Percentiles rank a stretch among this genome's conserved stretches.
phyloP scores from a whole-genome alignment of 805 yeast genomes.

The Nakazawaea holstii region DNA sequence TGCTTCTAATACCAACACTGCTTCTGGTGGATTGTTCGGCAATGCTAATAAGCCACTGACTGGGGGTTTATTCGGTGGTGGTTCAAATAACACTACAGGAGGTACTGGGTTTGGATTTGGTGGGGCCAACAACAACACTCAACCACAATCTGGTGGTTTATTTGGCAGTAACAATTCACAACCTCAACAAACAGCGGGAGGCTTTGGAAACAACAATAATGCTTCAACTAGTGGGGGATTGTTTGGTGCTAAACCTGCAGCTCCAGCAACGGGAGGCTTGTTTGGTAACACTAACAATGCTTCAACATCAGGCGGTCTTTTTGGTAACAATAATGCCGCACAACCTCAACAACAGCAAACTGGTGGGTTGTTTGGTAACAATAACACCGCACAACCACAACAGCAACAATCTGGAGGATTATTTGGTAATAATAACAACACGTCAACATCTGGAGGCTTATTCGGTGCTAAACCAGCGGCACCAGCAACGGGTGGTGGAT shows the following conservation, averaged over 20 bases:
- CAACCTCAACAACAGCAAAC: conserved; percentile 4
- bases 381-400: conserved; percentile 13
- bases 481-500: conserved; percentile 17
- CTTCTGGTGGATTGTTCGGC: conserved; percentile 31
- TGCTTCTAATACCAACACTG: conserved; percentile 14
- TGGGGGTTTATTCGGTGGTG: conserved; percentile 17
- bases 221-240: too few species aligned
- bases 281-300: conserved; percentile 21
- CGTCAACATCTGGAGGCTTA: conserved; percentile 1
- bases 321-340: conserved; percentile 17
- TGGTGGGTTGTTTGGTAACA: conserved; percentile 16
- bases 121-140: conserved; percentile 26
- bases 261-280: too few species aligned
- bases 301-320: too few species aligned
- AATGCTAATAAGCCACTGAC: conserved; percentile 17
- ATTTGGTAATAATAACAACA: conserved; percentile 17
- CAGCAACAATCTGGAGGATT: conserved; percentile 22
- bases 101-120: conserved; percentile 28
- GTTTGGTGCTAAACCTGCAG: too few species aligned
- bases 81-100: conserved; percentile 15
- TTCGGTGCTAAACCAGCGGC: conserved; percentile 12
- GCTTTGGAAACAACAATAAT: too few species aligned
- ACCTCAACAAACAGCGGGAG: too few species aligned
- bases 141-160: conserved; percentile 9
- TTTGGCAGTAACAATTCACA: too few species aligned